phyloP scores from a whole-genome alignment of 352 stramenopile genomes.

The Globisporangium spinosum region DNA sequence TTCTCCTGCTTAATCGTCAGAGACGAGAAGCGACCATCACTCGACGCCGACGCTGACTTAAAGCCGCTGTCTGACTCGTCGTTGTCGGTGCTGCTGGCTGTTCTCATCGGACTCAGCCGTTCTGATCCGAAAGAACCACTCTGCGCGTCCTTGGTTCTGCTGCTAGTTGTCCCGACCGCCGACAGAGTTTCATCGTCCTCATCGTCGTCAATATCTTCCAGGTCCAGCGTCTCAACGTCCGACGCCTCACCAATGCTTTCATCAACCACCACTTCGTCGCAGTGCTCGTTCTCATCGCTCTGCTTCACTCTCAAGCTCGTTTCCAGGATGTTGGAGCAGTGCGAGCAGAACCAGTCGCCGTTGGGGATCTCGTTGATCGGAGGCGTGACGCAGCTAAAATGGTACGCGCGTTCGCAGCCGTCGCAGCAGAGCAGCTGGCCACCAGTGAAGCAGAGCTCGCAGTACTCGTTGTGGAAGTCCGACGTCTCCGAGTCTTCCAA shows the following conservation, averaged over 20 bases:
- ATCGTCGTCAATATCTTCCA: conserved; percentile 21
- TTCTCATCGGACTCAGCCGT: background rate
- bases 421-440: conserved; percentile 65
- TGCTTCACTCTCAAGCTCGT: conserved; percentile 10
- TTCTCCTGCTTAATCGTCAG: conserved; percentile 2
- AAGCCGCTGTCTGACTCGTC: conserved; percentile 16
- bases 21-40: background rate
- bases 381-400: conserved; percentile 66
- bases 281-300: conserved; percentile 31
- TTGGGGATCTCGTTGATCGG: conserved; percentile 51
- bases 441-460: conserved; percentile 62
- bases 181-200: conserved; percentile 20
- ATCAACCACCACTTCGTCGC: conserved; percentile 20
- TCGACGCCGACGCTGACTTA: conserved; percentile 6
- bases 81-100: conserved; percentile 15
- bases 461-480: conserved; percentile 62
- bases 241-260: conserved; percentile 8
- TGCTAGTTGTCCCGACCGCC: background rate
- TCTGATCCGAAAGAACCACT: background rate
- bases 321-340: conserved; percentile 31
- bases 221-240: conserved; percentile 15
- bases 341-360: conserved; percentile 58
- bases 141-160: background rate
- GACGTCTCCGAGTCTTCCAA: conserved; percentile 31
- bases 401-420: conserved; percentile 64